Percentiles rank a stretch among this genome's conserved stretches.
These are phyloP conservation scores for Beauveria medogensis DNA, from an alignment of 2,329 filamentous ascomycete genomes.

Conservation along the genomic window DNA sequence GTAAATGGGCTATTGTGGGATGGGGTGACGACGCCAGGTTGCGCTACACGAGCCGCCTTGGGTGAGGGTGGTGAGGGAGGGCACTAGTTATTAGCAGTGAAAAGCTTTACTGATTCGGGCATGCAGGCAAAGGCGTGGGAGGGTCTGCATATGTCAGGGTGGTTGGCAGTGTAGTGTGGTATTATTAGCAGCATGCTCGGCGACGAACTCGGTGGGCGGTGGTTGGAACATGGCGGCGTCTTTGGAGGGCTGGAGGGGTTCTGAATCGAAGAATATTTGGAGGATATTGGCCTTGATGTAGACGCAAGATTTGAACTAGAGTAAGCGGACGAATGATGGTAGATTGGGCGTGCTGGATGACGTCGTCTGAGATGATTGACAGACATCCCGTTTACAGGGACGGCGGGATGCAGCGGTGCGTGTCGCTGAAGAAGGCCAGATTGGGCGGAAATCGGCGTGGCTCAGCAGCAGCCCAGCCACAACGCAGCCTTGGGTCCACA, in stretches of 20 bases:
- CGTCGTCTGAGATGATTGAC: not conserved
- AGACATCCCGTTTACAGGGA: not conserved
- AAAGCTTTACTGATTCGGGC: not conserved
- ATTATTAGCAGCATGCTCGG: slow-evolving; percentile 6
- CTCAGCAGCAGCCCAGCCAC: not conserved
- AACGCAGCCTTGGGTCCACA: not conserved
- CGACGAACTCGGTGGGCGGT: not conserved
- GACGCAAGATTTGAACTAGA: too few species aligned
- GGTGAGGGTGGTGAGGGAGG: not conserved
- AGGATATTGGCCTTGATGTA: too few species aligned
- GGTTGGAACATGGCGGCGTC: not conserved
- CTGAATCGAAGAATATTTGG: not conserved
- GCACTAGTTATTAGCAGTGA: not conserved
- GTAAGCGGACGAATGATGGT: too few species aligned
- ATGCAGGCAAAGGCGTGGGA: not conserved
- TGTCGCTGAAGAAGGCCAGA: not conserved
- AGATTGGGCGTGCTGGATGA: not conserved
- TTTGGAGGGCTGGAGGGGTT: not conserved
- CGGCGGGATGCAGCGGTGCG: not conserved
- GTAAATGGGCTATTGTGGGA: not conserved
- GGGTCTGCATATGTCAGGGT: not conserved
- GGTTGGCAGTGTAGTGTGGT: not conserved
- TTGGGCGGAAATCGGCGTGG: not conserved
- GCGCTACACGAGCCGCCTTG: not conserved
- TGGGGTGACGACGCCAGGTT: slow-evolving; percentile 8